Conservation (phyloP, 192 early-diverging fungal genomes). For the Backusella australiensis region DNA sequence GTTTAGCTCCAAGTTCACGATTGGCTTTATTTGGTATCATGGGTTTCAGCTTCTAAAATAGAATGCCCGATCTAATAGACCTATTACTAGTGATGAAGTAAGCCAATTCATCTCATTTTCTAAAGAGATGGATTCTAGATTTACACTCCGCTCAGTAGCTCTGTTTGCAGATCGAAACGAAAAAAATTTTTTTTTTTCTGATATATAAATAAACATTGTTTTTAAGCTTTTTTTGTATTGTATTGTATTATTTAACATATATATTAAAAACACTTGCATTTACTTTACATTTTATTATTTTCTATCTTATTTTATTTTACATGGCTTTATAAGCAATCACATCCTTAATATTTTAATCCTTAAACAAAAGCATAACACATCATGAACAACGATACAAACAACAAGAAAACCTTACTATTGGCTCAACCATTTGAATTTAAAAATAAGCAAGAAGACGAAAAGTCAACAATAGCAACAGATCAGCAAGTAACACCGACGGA, state of each 20-base stretch:
- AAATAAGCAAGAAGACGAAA: not conserved
- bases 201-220: constrained; percentile 7
- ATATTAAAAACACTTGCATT: not conserved
- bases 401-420: not conserved
- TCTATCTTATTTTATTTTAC: not conserved
- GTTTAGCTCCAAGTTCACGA: not conserved
- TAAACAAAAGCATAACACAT: not conserved
- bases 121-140: not conserved
- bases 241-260: not conserved
- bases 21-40: not conserved
- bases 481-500: constrained; percentile 11
- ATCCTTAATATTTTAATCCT: not conserved
- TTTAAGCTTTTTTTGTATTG: constrained; percentile 1
- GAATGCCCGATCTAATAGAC: not conserved
- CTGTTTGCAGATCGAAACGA: not conserved
- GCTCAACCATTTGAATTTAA: not conserved
- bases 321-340: not conserved
- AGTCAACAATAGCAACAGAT: not conserved
- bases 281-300: not conserved
- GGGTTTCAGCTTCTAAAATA: constrained; percentile 3
- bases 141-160: not conserved
- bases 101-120: not conserved
- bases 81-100: not conserved
- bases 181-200: not conserved
- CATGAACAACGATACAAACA: not conserved